These are phyloP conservation scores for Butyriboletus appendiculatus DNA, from an alignment of 1,284 basidiomycete genomes.

Conservation along the genomic window DNA sequence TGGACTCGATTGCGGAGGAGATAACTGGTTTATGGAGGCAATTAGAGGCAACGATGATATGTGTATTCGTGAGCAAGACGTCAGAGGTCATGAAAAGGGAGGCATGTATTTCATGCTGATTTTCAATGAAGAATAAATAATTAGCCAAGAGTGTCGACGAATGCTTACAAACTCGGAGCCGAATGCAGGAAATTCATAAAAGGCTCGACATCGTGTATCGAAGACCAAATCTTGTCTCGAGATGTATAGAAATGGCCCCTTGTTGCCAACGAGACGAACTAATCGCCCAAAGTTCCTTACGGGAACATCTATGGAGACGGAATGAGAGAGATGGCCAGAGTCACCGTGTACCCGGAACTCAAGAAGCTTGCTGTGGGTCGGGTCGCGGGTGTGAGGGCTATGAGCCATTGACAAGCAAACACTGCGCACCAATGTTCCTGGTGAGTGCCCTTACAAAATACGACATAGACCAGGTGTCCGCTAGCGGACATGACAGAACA, in stretches of 20 bases:
- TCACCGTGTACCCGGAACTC: conserved; percentile 2
- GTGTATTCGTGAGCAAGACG: not conserved
- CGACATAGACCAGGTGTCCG: conserved; percentile 4
- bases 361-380: not conserved
- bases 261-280: not conserved
- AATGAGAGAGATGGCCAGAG: not conserved
- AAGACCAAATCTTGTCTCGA: not conserved
- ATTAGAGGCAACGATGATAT: conserved; percentile 2
- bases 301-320: not conserved
- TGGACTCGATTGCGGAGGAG: not conserved
- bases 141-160: not conserved
- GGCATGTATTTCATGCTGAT: not conserved
- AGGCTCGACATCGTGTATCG: conserved; percentile 7
- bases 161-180: not conserved
- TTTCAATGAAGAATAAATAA: not conserved
- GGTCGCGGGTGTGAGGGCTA: not conserved
- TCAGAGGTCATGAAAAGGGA: not conserved
- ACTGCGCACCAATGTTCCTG: not conserved
- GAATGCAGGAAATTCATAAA: conserved; percentile 5
- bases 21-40: not conserved
- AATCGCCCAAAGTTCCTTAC: not conserved
- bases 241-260: conserved; percentile 1
- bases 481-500: conserved; percentile 6
- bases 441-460: not conserved
- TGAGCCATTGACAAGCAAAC: not conserved